A percentile compares a stretch with the other conserved stretches of the same genome.
phyloP scores from a whole-genome alignment of 148 eudicot species.

The Diospyros kaki region DNA sequence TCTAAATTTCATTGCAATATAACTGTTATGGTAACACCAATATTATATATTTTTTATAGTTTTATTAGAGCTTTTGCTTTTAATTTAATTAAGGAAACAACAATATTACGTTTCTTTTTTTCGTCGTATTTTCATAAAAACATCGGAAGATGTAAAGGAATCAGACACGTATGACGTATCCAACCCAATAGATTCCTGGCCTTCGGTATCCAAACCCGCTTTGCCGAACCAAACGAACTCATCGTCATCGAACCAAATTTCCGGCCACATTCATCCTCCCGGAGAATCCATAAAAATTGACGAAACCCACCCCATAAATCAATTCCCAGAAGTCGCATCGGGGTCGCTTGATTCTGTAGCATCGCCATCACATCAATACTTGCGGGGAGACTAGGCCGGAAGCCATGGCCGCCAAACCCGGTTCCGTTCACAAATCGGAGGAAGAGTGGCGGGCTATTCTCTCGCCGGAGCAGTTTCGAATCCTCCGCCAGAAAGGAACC shows the following conservation, averaged over 20 bases:
- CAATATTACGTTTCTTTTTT: too few relatives aligned
- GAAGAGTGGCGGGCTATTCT: constrained; percentile 88
- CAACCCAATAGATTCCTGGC: background rate
- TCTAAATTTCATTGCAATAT: too few relatives aligned
- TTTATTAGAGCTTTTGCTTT: too few relatives aligned
- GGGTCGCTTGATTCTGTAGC: too few relatives aligned
- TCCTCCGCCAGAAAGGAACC: constrained; percentile 79
- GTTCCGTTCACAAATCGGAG: constrained; percentile 57
- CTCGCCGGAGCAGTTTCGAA: constrained; percentile 75
- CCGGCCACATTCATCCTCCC: constrained; percentile 7
- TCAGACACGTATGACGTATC: background rate
- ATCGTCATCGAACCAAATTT: background rate
- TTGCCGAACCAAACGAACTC: background rate
- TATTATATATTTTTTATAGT: too few relatives aligned
- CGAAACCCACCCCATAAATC: background rate
- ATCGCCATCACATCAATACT: too few relatives aligned
- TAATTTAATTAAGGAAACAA: too few relatives aligned
- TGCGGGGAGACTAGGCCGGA: background rate
- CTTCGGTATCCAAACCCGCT: too few relatives aligned
- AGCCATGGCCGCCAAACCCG: constrained; percentile 36
- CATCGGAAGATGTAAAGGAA: too few relatives aligned
- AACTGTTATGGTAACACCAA: too few relatives aligned
- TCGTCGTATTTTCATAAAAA: too few relatives aligned
- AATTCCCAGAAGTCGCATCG: too few relatives aligned
- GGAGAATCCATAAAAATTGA: background rate